Evolutionary conservation across 2,329 filamentous ascomycete species (phyloP).

Genomic region (Didymella lethalis): DNA sequence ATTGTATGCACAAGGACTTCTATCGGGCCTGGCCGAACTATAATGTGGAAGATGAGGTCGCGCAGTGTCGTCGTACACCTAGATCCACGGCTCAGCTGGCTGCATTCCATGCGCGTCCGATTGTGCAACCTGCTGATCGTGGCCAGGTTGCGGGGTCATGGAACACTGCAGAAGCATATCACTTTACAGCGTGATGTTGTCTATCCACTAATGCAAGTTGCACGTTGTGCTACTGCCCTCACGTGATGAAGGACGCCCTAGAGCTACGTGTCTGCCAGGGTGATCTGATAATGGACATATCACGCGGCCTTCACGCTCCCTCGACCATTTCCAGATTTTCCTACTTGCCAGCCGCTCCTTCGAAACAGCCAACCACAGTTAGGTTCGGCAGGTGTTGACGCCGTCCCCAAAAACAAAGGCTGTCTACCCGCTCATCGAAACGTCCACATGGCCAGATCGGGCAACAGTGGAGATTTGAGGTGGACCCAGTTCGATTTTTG

Average conservation of each 20-base stretch:
- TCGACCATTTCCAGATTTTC: conserved; percentile 2
- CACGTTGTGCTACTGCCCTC: background rate
- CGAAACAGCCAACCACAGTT: conserved; percentile 7
- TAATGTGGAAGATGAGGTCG: conserved; percentile 12
- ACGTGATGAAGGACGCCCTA: conserved; percentile 2
- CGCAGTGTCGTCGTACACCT: conserved; percentile 12
- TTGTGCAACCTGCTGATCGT: conserved; percentile 11
- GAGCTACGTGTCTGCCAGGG: background rate
- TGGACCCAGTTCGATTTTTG: background rate
- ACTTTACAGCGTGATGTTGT: background rate
- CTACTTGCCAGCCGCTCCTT: background rate
- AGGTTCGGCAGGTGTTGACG: conserved; percentile 9
- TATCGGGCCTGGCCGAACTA: conserved; percentile 1
- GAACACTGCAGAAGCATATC: conserved; percentile 1
- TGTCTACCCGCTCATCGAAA: background rate
- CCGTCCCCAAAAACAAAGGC: conserved; percentile 12
- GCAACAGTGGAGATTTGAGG: background rate
- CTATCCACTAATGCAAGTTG: background rate
- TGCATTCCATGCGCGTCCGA: conserved; percentile 17
- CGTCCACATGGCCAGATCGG: background rate
- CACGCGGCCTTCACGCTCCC: background rate
- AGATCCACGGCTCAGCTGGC: conserved; percentile 12
- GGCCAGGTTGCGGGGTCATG: conserved; percentile 10
- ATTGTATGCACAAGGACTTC: background rate
- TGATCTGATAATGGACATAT: background rate